These are phyloP conservation scores for Glycine latifolia DNA, from an alignment of 306 rosid species.

Conservation along the genomic window DNA sequence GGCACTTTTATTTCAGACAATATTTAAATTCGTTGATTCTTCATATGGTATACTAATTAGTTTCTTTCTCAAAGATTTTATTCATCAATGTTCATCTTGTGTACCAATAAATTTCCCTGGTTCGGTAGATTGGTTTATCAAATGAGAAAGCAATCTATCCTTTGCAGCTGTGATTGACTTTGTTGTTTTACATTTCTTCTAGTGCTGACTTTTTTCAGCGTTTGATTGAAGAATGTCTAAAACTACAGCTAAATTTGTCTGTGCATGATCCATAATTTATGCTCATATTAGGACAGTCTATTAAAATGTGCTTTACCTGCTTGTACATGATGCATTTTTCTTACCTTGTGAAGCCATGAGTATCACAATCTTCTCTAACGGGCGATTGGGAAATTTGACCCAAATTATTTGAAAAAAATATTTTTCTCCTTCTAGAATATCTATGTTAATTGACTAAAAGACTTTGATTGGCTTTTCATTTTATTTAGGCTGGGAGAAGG, in stretches of 20 bases:
- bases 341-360: constrained; percentile 15
- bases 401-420: constrained; percentile 10
- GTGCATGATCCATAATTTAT: neutral
- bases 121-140: constrained; percentile 20
- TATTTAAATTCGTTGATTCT: constrained; percentile 6
- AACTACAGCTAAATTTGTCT: constrained; percentile 4
- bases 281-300: neutral
- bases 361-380: constrained; percentile 20
- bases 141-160: constrained; percentile 23
- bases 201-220: constrained; percentile 6
- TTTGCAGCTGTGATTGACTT: constrained; percentile 30
- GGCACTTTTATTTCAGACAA: constrained; percentile 2
- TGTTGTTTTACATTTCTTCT: constrained; percentile 1
- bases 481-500: constrained; percentile 85
- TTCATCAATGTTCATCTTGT: constrained; percentile 25
- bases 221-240: constrained; percentile 21
- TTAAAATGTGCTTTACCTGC: constrained; percentile 39
- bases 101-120: constrained; percentile 3
- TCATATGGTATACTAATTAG: constrained; percentile 12
- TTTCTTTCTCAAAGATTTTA: constrained; percentile 20
- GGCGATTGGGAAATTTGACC: constrained; percentile 17
- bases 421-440: neutral
- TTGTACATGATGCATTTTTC: constrained; percentile 31
- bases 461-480: constrained; percentile 30
- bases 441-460: constrained; percentile 13